phyloP scores from a whole-genome alignment of 805 yeast genomes.

The Saccharomycopsis capsularis region DNA sequence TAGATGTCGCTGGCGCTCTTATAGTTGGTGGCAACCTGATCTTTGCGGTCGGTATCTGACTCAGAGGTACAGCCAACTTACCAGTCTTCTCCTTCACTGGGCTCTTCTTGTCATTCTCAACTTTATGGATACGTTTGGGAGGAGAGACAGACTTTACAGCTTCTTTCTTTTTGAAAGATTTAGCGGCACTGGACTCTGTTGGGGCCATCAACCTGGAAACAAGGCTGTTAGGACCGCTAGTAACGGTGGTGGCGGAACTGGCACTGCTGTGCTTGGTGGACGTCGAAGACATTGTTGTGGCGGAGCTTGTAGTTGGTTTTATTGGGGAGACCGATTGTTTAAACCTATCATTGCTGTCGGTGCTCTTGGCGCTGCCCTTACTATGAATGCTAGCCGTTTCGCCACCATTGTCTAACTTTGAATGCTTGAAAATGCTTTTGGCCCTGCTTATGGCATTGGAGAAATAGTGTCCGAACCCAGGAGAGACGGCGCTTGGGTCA shows the following conservation, averaged over 20 bases:
- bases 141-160: background rate
- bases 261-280: background rate
- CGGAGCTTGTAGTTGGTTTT: background rate
- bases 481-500: constrained; percentile 4
- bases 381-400: background rate
- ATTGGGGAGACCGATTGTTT: background rate
- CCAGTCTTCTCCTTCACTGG: background rate
- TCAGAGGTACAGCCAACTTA: background rate
- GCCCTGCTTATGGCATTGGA: constrained; percentile 12
- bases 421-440: constrained; percentile 19
- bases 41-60: no score
- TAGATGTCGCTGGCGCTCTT: background rate
- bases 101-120: background rate
- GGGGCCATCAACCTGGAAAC: constrained; percentile 14
- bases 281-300: background rate
- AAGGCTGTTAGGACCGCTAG: background rate
- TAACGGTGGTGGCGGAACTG: background rate
- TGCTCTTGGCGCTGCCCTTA: background rate
- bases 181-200: constrained; percentile 17
- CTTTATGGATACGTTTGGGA: background rate
- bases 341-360: background rate
- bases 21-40: no score
- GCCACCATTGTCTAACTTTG: background rate
- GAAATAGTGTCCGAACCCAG: constrained; percentile 11
- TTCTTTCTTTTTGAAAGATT: background rate